Evolutionary conservation across 179 eudicot species (phyloP), one percentile per base, ranked within the genome.

Genomic region (Actinidia chinensis): DNA sequence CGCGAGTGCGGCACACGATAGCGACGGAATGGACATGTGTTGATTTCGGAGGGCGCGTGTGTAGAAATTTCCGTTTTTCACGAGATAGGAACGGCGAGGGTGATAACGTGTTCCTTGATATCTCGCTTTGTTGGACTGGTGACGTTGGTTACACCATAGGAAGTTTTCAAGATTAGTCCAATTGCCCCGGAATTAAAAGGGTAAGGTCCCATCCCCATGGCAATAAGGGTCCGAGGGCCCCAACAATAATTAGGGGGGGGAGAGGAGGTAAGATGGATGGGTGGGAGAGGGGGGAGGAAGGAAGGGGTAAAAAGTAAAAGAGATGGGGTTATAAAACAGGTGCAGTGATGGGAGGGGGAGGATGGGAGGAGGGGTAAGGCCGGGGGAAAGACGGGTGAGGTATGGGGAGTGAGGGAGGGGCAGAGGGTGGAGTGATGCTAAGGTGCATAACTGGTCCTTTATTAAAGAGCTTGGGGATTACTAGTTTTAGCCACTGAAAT

Each of bases 81-180:
- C 20, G 52, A 59, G 55, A n/a, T 74, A 13, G 58, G 40, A 3
- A 20, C 55, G 10, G 1, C 10, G 69, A n/a, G 33, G 44, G 18
- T 56, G 33, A 20, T 17, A 11, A 28, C 10, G 36, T 9, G n/a
- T 13, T 42, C 22, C 28, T 8, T 55, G 13, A 20, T n/a, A 58
- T 7, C 40, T 18, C n/a, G 13, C 10, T 61, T 28, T 1, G 4
- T 20, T 6, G 44, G 8, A 25, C 5, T 4, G 47, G 58, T 73
- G 78, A 79, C 78, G 82, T 17, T 23, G 69, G 47, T 40, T 59
- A 12, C 42, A 78, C 82, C 74, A 74, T 74, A 36, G 78, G 68
- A 74, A 50, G n/a, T n/a, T n/a, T 14, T 66, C 40, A 9, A 1
- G n/a, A 18, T 54, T 23, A 4, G 36, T 43, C 78, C 68, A 73